A percentile compares a stretch with the other conserved stretches of the same genome.
Evolutionary conservation across 2,329 filamentous ascomycete species (phyloP).

Genomic region (Trichoderma gracile): DNA sequence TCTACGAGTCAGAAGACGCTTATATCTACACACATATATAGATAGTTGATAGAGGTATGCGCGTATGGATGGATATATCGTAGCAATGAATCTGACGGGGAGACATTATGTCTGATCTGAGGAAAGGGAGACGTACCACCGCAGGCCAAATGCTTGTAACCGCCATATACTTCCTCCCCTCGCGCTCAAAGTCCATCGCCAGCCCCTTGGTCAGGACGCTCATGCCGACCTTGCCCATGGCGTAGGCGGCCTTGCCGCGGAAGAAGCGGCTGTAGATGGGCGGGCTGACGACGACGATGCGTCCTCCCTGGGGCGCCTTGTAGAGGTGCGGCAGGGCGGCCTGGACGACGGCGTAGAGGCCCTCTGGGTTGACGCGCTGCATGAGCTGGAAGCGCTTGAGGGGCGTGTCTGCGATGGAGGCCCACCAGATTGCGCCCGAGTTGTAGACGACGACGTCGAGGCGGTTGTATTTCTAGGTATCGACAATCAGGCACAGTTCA

Average conservation of each 20-base stretch:
- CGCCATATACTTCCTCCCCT: slow-evolving; percentile 67
- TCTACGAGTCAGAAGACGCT: not conserved
- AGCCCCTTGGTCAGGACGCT: slow-evolving; percentile 77
- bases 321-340: slow-evolving; percentile 66
- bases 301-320: slow-evolving; percentile 45
- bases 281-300: slow-evolving; percentile 77
- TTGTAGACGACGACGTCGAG: slow-evolving; percentile 82
- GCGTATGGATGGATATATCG: too few species aligned
- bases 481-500: too few species aligned
- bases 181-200: slow-evolving; percentile 75
- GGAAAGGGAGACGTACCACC: slow-evolving; percentile 50
- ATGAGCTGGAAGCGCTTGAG: slow-evolving; percentile 76
- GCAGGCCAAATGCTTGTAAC: slow-evolving; percentile 84
- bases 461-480: slow-evolving; percentile 58
- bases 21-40: not conserved
- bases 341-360: slow-evolving; percentile 72
- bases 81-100: too few species aligned
- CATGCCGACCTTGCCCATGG: slow-evolving; percentile 78
- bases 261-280: slow-evolving; percentile 87
- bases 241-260: slow-evolving; percentile 81
- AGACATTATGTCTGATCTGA: too few species aligned
- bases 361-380: slow-evolving; percentile 73
- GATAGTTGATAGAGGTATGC: not conserved
- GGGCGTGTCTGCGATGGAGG: slow-evolving; percentile 69
- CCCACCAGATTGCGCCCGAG: slow-evolving; percentile 84